A percentile compares a stretch with the other conserved stretches of the same genome.
These are phyloP conservation scores for Phoenix roebelenii DNA, from an alignment of 176 grass and related monocot genomes.

Conservation along the genomic window DNA sequence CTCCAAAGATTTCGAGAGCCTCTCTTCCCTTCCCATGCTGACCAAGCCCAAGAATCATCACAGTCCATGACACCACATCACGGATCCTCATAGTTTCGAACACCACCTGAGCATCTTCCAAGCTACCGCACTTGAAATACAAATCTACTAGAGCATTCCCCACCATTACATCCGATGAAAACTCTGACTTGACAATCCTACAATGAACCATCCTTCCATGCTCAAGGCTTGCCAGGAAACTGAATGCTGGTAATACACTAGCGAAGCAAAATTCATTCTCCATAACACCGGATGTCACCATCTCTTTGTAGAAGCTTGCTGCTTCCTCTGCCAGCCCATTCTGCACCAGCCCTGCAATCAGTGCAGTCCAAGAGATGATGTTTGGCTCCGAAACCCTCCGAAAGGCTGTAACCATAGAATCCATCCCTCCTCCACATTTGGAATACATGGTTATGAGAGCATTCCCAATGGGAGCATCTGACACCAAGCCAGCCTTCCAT, in stretches of 20 bases:
- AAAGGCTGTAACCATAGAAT: conserved; percentile 17
- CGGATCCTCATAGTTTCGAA: not conserved
- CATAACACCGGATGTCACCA: conserved; percentile 1
- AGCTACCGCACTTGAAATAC: conserved; percentile 46
- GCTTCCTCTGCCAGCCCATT: conserved; percentile 20
- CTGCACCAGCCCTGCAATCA: conserved; percentile 23
- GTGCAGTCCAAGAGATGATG: conserved; percentile 36
- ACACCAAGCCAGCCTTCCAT: conserved; percentile 24
- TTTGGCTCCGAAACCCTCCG: conserved; percentile 3
- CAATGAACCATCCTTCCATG: conserved; percentile 32
- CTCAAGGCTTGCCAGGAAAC: conserved; percentile 20
- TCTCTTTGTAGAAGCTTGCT: conserved; percentile 7
- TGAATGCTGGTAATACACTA: conserved; percentile 8
- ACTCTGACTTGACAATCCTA: conserved; percentile 17
- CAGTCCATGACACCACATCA: conserved; percentile 30
- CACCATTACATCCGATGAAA: conserved; percentile 11
- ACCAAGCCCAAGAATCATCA: conserved; percentile 22
- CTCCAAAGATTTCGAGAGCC: conserved; percentile 17
- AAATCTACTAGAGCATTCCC: conserved; percentile 27
- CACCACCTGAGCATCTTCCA: conserved; percentile 13
- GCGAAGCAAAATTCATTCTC: conserved; percentile 21
- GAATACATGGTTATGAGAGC: conserved; percentile 37
- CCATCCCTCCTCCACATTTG: conserved; percentile 22
- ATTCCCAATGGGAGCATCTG: conserved; percentile 19
- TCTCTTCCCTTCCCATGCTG: conserved; percentile 18